phyloP scores from a whole-genome alignment of 768 basidiomycete genomes.

The Brasilioporus rufonigricans region DNA sequence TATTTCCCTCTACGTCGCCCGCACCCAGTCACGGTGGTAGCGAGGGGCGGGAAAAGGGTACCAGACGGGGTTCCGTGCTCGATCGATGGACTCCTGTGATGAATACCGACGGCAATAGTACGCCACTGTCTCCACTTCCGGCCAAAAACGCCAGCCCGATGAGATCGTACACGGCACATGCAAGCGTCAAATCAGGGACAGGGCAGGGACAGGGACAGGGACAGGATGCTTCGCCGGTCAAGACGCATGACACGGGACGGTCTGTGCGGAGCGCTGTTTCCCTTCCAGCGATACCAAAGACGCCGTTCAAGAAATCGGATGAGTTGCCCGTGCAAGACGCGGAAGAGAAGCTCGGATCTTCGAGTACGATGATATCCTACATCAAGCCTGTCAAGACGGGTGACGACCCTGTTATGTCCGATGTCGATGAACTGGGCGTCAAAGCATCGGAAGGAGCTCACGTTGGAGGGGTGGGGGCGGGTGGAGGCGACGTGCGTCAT shows the following conservation, averaged over 20 bases:
- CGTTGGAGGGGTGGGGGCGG: conserved; percentile 8
- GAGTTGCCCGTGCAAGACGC: conserved; percentile 21
- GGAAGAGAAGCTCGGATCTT: conserved; percentile 58
- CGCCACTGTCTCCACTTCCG: conserved; percentile 37
- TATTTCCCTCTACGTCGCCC: conserved; percentile 28
- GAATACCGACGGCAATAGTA: conserved; percentile 24
- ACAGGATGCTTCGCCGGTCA: conserved; percentile 23
- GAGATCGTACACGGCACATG: conserved; percentile 40
- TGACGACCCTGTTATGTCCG: conserved; percentile 36
- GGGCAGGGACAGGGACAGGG: conserved; percentile 20
- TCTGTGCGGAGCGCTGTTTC: conserved; percentile 43
- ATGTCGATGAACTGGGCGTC: conserved; percentile 41
- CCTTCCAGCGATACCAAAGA: conserved; percentile 35
- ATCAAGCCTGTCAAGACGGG: conserved; percentile 50
- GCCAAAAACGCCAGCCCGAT: conserved; percentile 40
- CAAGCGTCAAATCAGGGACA: conserved; percentile 24
- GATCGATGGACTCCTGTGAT: conserved; percentile 64
- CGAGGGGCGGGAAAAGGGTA: conserved; percentile 38
- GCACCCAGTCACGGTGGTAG: conserved; percentile 33
- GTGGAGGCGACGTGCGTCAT: conserved; percentile 13
- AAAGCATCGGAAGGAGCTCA: conserved; percentile 45
- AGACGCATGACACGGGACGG: conserved; percentile 32
- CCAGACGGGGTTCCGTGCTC: conserved; percentile 50
- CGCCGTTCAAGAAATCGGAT: conserved; percentile 25
- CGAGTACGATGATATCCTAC: conserved; percentile 71